Conservation (phyloP, 129 eudicot genomes). For the Pulicaria dysenterica region DNA sequence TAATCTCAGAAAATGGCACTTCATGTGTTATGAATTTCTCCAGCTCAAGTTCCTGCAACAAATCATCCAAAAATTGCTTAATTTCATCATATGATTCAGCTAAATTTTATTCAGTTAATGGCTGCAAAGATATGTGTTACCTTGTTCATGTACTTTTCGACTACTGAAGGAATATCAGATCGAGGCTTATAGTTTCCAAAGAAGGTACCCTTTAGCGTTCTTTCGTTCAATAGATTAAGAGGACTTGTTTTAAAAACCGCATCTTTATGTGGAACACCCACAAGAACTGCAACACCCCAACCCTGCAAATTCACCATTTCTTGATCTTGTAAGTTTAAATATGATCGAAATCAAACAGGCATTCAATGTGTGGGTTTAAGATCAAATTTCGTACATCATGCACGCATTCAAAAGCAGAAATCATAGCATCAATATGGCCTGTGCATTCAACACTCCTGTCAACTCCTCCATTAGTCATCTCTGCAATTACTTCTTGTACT, state of each 20-base stretch:
- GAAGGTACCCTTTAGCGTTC: conserved; percentile 84
- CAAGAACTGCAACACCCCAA: conserved; percentile 93
- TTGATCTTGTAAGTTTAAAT: too few relatives aligned
- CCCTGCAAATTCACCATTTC: conserved; percentile 40
- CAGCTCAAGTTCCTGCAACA: conserved; percentile 41
- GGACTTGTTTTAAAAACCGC: conserved; percentile 75
- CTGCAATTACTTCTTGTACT: conserved; percentile 84
- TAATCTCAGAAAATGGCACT: conserved; percentile 45
- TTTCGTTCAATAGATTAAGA: conserved; percentile 60
- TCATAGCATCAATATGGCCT: conserved; percentile 73
- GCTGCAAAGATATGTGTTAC: conserved; percentile 18
- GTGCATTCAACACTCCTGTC: conserved; percentile 82
- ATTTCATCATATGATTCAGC: too few relatives aligned
- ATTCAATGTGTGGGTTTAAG: neutral
- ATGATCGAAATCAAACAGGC: too few relatives aligned
- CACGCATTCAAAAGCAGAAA: conserved; percentile 85
- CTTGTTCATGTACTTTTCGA: conserved; percentile 83
- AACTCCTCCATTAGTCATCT: conserved; percentile 86
- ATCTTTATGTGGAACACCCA: conserved; percentile 87
- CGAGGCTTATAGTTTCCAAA: conserved; percentile 80
- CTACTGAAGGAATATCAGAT: conserved; percentile 67
- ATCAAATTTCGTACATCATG: conserved; percentile 63
- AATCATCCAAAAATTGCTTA: neutral
- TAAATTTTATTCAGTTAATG: too few relatives aligned
- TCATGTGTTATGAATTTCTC: conserved; percentile 50